Evolutionary conservation across 2,329 filamentous ascomycete genomes (phyloP), one percentile per base, ranked within the genome.

Genomic region (Monilinia fructigena): DNA sequence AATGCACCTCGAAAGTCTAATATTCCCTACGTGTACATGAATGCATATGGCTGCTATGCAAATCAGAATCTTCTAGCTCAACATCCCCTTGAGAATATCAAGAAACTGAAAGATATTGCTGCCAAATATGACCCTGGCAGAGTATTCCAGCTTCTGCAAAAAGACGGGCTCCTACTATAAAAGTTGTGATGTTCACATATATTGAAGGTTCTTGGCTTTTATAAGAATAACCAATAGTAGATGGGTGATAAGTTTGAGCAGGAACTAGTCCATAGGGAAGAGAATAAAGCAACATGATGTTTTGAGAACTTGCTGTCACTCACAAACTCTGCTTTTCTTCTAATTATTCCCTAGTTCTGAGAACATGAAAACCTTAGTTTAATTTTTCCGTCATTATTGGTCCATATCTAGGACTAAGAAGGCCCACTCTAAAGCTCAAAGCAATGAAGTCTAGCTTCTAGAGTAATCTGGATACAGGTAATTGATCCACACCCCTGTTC

Each of bases 41-140:
- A 63, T 26, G n/a, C n/a, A n/a, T n/a, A n/a, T n/a, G 61, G 55
- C 31, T 63, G 52, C 14, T 64, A 55, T 18, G 52, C 61, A 18
- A 52, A 64, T 18, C 61, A 56, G 16, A 48, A 64, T 64, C 28
- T 26, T 48, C 8, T 48, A 1, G 26, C 40, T n/a, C 40, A 28
- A 20, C 48, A 56, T 3, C 20, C 28, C 1, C 8, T 26, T 55
- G n/a, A n/a, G 16, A 47, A 55, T 38, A 48, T 55, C 20, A n/a
- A n/a, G 10, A 16, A 38, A 14, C 11, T 48, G 61, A 55, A 55
- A 35, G 11, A 55, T 4, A 48, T 55, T 48, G 26, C 52, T 6
- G 20, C 8, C 1, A 55, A 55, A 31, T 48, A 45, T 53, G 35
- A 48, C 28, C 40, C 26, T 16, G 26, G 7, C 2, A 11, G 40